Base-by-base conservation (phyloP, 139 green algal genomes). In the Picochlorum sp. region DNA sequence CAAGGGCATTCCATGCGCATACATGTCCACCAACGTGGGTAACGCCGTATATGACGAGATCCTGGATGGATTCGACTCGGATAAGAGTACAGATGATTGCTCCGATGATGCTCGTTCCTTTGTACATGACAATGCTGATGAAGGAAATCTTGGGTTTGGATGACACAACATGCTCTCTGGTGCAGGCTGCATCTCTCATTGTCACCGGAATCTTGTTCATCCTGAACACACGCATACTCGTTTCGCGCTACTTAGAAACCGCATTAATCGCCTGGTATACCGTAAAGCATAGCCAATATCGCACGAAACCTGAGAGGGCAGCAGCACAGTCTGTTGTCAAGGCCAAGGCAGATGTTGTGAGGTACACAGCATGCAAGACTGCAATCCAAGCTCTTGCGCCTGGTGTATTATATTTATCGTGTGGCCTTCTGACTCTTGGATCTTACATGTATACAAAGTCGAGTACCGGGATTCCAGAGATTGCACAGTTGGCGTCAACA, bases 171-270 rank as follows among this genome's bases (percentile, higher is more conserved):
- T n/a, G 23, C 21, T 9, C n/a, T 9, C n/a, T 55, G 10, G 24
- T 56, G 10, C 62, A 67, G 30, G 31, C 28, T 4, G 44, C 20
- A 8, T 57, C 45, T 3, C 23, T 75, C 50, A 45, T 66, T 26
- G 4, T 23, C 16, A 45, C 38, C 0, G 69, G 57, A 18, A 23
- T 37, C 0, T 23, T 66, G 9, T 58, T 45, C 38, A 49, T 20
- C 7, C 20, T 45, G 16, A 66, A 66, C 20, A 15, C 49, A 10
- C 51, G 69, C 28, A 49, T 30, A 14, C 38, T 75, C 26, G 47
- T 75, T 20, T 61, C 63, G 37, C 49, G 69, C 6, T 75, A 66
- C 38, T n/a, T 70, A 15, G 69, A 75, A 31, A 49, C 62, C 2
- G 63, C 21, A 3, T 62, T 75, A 14, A 66, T 62, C 23, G 28